Evolutionary conservation across 208 protist genomes (phyloP), one percentile per base, ranked within the genome.

Genomic region (Trypanosoma platydactyli): DNA sequence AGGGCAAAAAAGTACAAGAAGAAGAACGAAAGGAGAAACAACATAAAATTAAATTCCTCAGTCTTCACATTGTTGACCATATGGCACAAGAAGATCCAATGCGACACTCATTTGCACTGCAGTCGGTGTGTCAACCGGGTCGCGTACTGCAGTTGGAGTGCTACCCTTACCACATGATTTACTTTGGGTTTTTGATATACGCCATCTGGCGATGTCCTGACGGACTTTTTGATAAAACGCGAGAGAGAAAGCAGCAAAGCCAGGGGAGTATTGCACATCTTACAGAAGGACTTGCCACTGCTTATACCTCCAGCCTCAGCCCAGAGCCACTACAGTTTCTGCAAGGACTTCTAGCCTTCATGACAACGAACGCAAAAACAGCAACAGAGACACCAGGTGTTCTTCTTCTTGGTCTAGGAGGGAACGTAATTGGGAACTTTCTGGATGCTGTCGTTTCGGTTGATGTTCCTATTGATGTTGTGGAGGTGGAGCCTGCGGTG

Each of bases 401-500:
- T n/a, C 73, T 94, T 22, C 58, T 94, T 30, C 68, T 94, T 15
- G 88, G 88, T 0, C 76, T 94, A 1, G 88, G 88, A 13, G 88
- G 84, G 16, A 94, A 94, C 61, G 88, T 88, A 16, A 62, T 94
- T 67, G 88, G 84, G n/a, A 72, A 69, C 49, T 94, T 80, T 41
- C 71, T 94, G 3, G 83, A 94, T 55, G 42, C 57, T 1, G 44
- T 83, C 4, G 71, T 91, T 35, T 63, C 84, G 0, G 6, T 75
- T 15, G 54, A 57, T 16, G 77, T 91, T 5, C 60, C 60, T n/a
- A 64, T 94, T 38, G 84, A 94, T 64, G 55, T 89, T 1, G 84
- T 94, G 46, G 88, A 94, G 63, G 59, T 94, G 56, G 88, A 94
- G 64, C 88, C 83, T 2, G 79, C 83, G 0, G 77, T 94, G 24